phyloP scores from a whole-genome alignment of 176 grass and related monocot genomes.

The Oryza officinalis region DNA sequence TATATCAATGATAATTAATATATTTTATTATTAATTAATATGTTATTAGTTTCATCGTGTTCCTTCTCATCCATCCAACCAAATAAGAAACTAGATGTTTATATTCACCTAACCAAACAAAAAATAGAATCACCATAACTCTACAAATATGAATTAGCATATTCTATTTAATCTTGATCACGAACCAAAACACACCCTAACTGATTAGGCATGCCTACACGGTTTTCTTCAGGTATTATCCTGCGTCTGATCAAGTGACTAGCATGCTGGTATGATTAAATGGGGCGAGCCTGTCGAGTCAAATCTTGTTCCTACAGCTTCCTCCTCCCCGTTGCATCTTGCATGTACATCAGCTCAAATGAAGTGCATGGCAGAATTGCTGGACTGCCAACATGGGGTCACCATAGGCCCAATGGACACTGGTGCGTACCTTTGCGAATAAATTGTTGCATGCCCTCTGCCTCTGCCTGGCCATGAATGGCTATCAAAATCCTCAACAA shows the following conservation, averaged over 20 bases:
- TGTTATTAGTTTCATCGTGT: too few relatives aligned
- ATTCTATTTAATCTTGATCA: too few relatives aligned
- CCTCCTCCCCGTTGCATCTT: conserved; percentile 27
- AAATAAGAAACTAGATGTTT: too few relatives aligned
- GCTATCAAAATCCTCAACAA: conserved; percentile 61
- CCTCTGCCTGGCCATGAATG: conserved; percentile 48
- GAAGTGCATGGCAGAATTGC: conserved; percentile 36
- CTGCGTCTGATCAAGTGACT: conserved; percentile 30
- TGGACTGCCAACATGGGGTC: conserved; percentile 16
- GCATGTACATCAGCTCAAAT: conserved; percentile 26
- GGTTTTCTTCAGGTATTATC: conserved; percentile 31
- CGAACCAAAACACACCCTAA: too few relatives aligned
- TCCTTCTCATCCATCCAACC: too few relatives aligned
- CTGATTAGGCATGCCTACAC: conserved; percentile 25
- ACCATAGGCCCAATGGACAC: conserved; percentile 28
- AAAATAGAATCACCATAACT: too few relatives aligned
- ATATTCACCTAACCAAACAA: too few relatives aligned
- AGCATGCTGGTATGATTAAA: conserved; percentile 10
- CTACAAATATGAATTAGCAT: too few relatives aligned
- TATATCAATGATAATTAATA: too few relatives aligned
- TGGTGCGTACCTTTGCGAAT: conserved; percentile 39
- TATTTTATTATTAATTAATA: too few relatives aligned
- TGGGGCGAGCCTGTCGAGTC: conserved; percentile 39
- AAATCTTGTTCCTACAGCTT: conserved; percentile 13
- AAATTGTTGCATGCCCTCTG: conserved; percentile 47